Conservation (phyloP, 352 stramenopile genomes). For the Pythium volutum region DNA sequence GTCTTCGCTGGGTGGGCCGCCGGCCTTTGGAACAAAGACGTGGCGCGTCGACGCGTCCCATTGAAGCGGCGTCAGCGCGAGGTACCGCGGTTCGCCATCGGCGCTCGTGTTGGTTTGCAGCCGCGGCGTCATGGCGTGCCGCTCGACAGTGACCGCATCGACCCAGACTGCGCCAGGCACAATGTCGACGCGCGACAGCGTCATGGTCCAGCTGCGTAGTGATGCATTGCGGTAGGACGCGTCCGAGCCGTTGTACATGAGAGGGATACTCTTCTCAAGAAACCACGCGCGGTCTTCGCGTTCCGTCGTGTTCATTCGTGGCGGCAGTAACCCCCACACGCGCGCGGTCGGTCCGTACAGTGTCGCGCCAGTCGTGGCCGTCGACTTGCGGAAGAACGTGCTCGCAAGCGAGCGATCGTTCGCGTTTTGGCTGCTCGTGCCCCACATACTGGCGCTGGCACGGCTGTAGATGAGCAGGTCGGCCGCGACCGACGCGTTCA, state of each 20-base stretch:
- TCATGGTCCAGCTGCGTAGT: slow-evolving; percentile 1
- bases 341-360: neutral
- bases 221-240: neutral
- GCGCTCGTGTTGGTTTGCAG: neutral
- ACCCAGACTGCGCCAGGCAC: neutral
- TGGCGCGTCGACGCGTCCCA: neutral
- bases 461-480: neutral
- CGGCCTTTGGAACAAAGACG: neutral
- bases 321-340: neutral
- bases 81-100: neutral
- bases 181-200: neutral
- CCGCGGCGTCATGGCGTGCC: neutral
- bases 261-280: neutral
- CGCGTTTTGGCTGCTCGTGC: neutral
- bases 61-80: neutral
- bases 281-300: slow-evolving; percentile 1
- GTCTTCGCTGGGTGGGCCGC: neutral
- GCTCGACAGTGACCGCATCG: slow-evolving; percentile 1
- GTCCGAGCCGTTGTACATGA: neutral
- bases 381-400: neutral
- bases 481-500: neutral
- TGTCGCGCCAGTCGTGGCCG: too few species aligned
- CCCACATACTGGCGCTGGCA: neutral
- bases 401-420: neutral
- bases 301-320: neutral